Conservation (phyloP, 345 rosid species). For the Toxicodendron radicans region DNA sequence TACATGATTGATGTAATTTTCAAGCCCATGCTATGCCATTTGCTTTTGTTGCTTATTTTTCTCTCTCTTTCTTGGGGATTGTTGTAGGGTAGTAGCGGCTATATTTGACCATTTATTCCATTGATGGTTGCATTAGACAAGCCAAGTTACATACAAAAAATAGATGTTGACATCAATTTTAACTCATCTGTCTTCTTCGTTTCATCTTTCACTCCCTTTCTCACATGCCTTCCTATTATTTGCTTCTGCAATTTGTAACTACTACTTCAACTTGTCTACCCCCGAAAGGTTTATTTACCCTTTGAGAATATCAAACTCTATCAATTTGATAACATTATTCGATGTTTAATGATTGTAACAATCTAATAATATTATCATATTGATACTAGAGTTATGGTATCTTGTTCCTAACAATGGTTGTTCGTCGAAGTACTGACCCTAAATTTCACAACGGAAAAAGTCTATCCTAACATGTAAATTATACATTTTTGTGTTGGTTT, state of each 20-base stretch:
- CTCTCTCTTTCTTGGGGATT: neutral
- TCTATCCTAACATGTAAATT: too few relatives aligned
- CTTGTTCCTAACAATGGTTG: too few relatives aligned
- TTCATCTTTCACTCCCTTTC: constrained; percentile 17
- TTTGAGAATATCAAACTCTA: too few relatives aligned
- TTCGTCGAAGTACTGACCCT: too few relatives aligned
- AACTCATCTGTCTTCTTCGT: neutral
- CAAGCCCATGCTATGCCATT: constrained; percentile 22
- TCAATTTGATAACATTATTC: neutral
- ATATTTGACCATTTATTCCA: constrained; percentile 40
- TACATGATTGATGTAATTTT: constrained; percentile 27
- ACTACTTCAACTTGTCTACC: neutral
- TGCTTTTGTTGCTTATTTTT: neutral
- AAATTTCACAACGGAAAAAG: too few relatives aligned
- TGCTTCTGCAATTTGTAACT: neutral
- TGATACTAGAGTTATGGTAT: too few relatives aligned
- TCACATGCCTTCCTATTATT: constrained; percentile 22
- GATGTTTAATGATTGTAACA: too few relatives aligned
- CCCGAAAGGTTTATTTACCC: neutral
- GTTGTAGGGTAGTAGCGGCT: constrained; percentile 34
- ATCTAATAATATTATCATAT: too few relatives aligned
- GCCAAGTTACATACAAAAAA: neutral
- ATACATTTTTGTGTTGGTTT: too few relatives aligned
- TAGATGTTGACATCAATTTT: constrained; percentile 22
- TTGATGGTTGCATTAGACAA: constrained; percentile 14